Percentiles rank a stretch among this genome's conserved stretches.
phyloP scores from a whole-genome alignment of 139 green algal species.

The Axilococcus clingmanii region DNA sequence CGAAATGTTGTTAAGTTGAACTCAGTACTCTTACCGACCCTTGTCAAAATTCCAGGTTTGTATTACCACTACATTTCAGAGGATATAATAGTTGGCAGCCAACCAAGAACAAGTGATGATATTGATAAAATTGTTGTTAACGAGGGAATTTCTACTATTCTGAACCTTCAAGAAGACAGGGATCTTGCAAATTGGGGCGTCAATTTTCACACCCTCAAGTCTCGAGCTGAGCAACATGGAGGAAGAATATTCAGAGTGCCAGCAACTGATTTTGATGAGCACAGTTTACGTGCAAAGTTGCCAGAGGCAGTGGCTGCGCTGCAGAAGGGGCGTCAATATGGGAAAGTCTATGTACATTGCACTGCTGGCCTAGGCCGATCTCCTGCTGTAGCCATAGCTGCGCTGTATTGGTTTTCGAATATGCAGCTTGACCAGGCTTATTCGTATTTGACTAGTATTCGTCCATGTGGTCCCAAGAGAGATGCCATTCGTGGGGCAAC shows the following conservation, averaged over 20 bases:
- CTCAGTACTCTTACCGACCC: no score
- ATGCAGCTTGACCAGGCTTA: slow-evolving; percentile 63
- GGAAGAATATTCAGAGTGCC: slow-evolving; percentile 40
- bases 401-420: slow-evolving; percentile 45
- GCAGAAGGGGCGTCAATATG: slow-evolving; percentile 6
- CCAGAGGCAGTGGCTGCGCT: slow-evolving; percentile 38
- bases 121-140: slow-evolving; percentile 28
- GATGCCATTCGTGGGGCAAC: slow-evolving; percentile 64
- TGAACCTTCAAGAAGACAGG: slow-evolving; percentile 53
- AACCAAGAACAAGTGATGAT: slow-evolving; percentile 43
- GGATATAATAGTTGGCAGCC: slow-evolving; percentile 46
- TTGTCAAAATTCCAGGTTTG: slow-evolving; percentile 21
- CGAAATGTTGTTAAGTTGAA: not conserved
- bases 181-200: slow-evolving; percentile 41
- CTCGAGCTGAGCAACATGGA: slow-evolving; percentile 21
- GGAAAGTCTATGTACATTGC: slow-evolving; percentile 16
- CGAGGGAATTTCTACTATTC: slow-evolving; percentile 14
- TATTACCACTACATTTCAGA: slow-evolving; percentile 61
- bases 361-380: slow-evolving; percentile 15
- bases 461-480: slow-evolving; percentile 69
- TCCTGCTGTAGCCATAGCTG: slow-evolving; percentile 63
- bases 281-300: slow-evolving; percentile 54
- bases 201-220: slow-evolving; percentile 25
- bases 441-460: slow-evolving; percentile 51
- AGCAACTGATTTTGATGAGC: slow-evolving; percentile 64